These are phyloP conservation scores for Dacryopinax primogenitus DNA, from an alignment of 768 basidiomycete species.

Conservation along the genomic window DNA sequence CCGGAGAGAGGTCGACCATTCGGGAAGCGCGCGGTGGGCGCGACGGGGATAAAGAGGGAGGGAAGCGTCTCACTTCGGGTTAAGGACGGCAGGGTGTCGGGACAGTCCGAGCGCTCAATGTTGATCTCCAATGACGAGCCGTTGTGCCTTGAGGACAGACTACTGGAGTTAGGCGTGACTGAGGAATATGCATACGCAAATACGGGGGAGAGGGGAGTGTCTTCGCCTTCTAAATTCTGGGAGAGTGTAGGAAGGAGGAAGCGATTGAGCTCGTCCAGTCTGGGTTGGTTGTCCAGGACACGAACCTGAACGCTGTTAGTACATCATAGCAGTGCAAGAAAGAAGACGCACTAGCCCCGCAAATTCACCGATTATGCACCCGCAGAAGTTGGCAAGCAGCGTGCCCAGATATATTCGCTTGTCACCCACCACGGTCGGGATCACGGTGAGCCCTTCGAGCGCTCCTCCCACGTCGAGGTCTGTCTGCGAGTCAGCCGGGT, in stretches of 20 bases:
- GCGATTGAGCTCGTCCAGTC: constrained; percentile 62
- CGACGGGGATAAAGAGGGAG: constrained; percentile 11
- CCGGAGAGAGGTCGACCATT: neutral
- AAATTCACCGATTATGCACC: constrained; percentile 73
- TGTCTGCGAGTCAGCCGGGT: constrained; percentile 45
- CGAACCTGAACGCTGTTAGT: constrained; percentile 39
- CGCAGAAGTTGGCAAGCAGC: constrained; percentile 76
- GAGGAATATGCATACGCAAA: constrained; percentile 9
- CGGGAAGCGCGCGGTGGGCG: neutral
- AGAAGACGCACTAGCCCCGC: constrained; percentile 55
- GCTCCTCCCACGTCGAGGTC: constrained; percentile 45
- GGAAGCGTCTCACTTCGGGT: constrained; percentile 20
- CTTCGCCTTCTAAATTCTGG: constrained; percentile 5
- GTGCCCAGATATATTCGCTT: constrained; percentile 80
- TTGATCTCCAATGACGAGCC: constrained; percentile 12
- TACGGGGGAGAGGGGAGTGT: constrained; percentile 16
- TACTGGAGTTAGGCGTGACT: no score
- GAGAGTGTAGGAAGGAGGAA: constrained; percentile 27
- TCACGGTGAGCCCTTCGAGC: constrained; percentile 51
- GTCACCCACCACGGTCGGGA: constrained; percentile 77
- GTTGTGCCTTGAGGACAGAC: constrained; percentile 13
- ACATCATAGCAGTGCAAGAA: neutral
- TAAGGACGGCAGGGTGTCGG: constrained; percentile 15
- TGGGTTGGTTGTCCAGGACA: constrained; percentile 65
- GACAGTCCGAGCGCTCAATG: constrained; percentile 14